Conservation (phyloP, 2,329 filamentous ascomycete genomes). For the Sporothrix globosa region DNA sequence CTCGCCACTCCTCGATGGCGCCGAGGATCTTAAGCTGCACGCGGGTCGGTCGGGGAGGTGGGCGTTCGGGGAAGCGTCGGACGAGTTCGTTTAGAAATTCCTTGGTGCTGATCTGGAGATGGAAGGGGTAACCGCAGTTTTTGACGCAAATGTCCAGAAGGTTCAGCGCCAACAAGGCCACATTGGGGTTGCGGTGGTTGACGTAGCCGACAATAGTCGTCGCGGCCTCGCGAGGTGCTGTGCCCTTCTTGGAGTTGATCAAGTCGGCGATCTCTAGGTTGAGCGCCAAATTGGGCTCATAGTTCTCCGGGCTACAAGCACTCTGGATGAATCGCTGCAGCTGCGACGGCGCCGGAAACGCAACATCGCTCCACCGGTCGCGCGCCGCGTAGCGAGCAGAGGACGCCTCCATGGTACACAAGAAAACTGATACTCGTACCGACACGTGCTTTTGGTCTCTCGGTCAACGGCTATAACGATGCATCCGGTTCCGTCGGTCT, state of each 20-base stretch:
- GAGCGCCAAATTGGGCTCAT: constrained; percentile 93
- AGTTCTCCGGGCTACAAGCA: constrained; percentile 95
- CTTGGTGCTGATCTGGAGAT: constrained; percentile 97
- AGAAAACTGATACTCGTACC: neutral
- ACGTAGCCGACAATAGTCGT: constrained; percentile 90
- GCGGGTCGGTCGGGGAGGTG: constrained; percentile 79
- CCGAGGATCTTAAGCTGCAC: constrained; percentile 93
- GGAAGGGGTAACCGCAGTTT: constrained; percentile 99
- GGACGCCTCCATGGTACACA: constrained; percentile 78
- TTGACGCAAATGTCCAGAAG: constrained; percentile 99
- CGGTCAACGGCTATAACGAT: neutral
- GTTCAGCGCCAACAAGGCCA: constrained; percentile 84
- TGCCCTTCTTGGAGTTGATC: constrained; percentile 96
- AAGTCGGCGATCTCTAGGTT: constrained; percentile 96
- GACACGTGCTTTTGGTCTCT: neutral
- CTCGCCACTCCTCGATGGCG: constrained; percentile 96
- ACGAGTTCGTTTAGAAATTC: constrained; percentile 99
- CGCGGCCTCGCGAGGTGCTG: constrained; percentile 90
- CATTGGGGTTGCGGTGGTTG: constrained; percentile 96
- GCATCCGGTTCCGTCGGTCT: neutral
- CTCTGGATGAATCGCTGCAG: constrained; percentile 95
- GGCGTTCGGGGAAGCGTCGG: constrained; percentile 90
- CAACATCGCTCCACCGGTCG: constrained; percentile 87
- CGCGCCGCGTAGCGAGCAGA: constrained; percentile 93
- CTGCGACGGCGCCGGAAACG: constrained; percentile 77